Conservation (phyloP, 306 rosid species). For the Pyrus pyrifolia region DNA sequence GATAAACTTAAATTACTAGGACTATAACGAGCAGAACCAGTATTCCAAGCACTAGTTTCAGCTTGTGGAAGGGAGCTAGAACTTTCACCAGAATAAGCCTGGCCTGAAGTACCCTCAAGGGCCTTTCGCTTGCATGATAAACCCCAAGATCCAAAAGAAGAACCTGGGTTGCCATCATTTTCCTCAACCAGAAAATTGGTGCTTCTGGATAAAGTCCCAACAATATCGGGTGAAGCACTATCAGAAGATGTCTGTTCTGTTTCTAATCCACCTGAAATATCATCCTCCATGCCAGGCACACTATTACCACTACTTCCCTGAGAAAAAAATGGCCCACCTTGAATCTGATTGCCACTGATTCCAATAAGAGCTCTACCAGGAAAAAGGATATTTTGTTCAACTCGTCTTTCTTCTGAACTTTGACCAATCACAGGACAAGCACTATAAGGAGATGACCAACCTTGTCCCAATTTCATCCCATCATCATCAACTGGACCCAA, state of each 20-base stretch:
- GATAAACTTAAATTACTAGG: conserved; percentile 40
- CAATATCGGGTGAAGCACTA: conserved; percentile 33
- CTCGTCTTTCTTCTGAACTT: conserved; percentile 43
- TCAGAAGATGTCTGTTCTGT: conserved; percentile 34
- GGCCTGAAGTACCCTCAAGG: conserved; percentile 66
- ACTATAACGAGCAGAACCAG: conserved; percentile 30
- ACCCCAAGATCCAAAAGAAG: conserved; percentile 68
- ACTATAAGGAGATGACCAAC: conserved; percentile 40
- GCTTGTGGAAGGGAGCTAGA: conserved; percentile 50
- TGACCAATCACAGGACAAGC: conserved; percentile 35
- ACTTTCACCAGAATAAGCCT: conserved; percentile 49
- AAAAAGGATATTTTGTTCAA: conserved; percentile 37
- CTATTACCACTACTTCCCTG: conserved; percentile 35
- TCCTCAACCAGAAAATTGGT: conserved; percentile 44
- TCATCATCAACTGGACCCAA: conserved; percentile 40
- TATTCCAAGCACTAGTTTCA: conserved; percentile 43
- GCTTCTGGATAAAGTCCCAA: conserved; percentile 56
- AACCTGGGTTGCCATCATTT: conserved; percentile 35
- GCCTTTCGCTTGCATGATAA: conserved; percentile 82
- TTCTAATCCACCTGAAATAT: conserved; percentile 36
- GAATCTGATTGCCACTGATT: conserved; percentile 40
- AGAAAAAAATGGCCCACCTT: conserved; percentile 46
- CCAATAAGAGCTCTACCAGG: conserved; percentile 34
- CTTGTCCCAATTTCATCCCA: conserved; percentile 43
- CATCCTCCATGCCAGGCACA: conserved; percentile 41